Evolutionary conservation across 1,139 yeast genomes (phyloP), one percentile per base, ranked within the genome.

Genomic region (Candida buenavistaensis): DNA sequence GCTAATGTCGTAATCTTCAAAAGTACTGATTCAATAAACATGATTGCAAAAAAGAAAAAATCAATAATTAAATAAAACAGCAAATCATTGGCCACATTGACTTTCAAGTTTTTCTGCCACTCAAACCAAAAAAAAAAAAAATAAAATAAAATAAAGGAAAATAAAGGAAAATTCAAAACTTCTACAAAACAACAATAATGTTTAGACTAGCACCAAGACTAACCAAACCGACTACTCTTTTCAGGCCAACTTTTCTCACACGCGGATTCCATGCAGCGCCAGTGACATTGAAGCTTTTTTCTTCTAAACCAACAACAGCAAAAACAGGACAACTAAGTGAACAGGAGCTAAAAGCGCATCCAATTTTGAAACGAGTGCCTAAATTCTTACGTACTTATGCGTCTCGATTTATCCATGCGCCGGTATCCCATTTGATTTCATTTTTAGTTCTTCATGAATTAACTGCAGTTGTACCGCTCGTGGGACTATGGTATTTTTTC

Each of bases 371-470:
- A 33, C 48, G 62, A 28, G 54, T 73, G 3, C 85, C 86, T 19
- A 61, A 55, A 33, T 67, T 72, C 38, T 59, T 79, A 39, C 68
- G 68, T 14, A 75, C 73, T 3, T 77, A 75, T 45, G 72, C 80
- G 4, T 53, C 57, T 14, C 62, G 68, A 36, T 72, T 80, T 48
- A 59, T 71, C 29, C 55, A 68, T 33, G 85, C 89, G 0, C 89
- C 95, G 2, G 63, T 82, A 5, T 70, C 87, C 1, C 84, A 84
- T 46, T 68, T 82, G n/a, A 71, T 85, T 0, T 72, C 95, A 3
- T 87, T 90, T 49, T 56, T 86, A 8, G 60, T 89, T 2, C 65
- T 90, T n/a, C 97, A 90, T 52, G 97, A 90, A 54, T 48, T 87
- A 28, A 75, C 96, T 0, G 96, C 97, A 2, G 72, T 90, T 4